Base-by-base conservation (phyloP, 2,329 filamentous ascomycete genomes). In the Diaporthe sp. region DNA sequence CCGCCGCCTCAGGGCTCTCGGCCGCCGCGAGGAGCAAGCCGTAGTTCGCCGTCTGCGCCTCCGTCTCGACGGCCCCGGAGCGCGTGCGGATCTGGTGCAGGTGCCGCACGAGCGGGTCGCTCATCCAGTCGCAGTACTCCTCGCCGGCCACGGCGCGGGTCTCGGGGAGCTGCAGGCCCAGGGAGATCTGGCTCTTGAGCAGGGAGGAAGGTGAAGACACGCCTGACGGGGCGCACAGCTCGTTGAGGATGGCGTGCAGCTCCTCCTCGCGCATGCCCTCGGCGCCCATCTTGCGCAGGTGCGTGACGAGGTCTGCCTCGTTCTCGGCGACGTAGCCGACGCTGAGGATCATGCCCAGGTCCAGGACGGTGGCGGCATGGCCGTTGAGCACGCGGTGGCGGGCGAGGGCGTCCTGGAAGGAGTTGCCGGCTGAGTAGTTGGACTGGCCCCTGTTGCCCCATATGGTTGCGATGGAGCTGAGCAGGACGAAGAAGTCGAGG, bases 191-290 rank as follows among this genome's bases (percentile, higher is more conserved):
- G 9, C 77, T 75, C 39, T 75, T 78, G 58, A 49, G 17, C 34
- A 42, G 49, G 19, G 15, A 68, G 46, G 15, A 62, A 1, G 49
- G 6, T 25, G 49, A 1, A 10, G 5, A 58, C 44, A 10, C 25
- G 34, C 75, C 90, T 85, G 68, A 88, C 87, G 28, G 85, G 61
- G 17, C 75, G 73, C 80, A 81, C 58, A 78, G 78, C 42, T 80
- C 78, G 62, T 81, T 79, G 3, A 81, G 67, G 25, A 65, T 49
- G 28, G 70, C 65, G 28, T 72, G 76, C 19, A 77, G 58, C 28
- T 74, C 76, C 13, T 77, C 71, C 65, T 75, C 70, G 2, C 61
- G 46, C 65, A 75, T 74, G 67, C 53, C 69, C 28, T 71, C 42
- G 53, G 59, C 73, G 19, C 74, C 76, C n/a, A 51, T 62, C 10